These are phyloP conservation scores for Cynara cardunculus DNA, from an alignment of 129 eudicot genomes.

Conservation along the genomic window DNA sequence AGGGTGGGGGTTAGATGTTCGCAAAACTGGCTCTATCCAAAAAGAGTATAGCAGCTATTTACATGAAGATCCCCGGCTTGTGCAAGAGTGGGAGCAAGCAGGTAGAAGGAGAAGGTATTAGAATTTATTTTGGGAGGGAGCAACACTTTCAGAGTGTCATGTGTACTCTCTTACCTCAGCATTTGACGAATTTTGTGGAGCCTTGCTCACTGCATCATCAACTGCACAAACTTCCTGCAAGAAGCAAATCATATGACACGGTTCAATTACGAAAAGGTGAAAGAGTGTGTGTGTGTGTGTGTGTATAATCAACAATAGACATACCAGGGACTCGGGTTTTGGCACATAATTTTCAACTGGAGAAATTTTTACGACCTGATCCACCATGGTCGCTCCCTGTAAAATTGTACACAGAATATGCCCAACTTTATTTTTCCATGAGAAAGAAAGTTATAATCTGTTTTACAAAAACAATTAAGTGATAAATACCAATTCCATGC, in stretches of 20 bases:
- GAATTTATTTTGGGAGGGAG: background rate
- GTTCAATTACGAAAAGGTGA: background rate
- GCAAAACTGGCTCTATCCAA: background rate
- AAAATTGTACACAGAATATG: constrained; percentile 10
- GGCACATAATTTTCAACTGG: constrained; percentile 53
- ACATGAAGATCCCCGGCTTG: background rate
- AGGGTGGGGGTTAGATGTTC: background rate
- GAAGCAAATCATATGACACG: background rate
- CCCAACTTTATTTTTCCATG: background rate
- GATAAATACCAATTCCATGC: background rate
- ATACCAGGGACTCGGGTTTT: constrained; percentile 43
- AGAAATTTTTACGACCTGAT: constrained; percentile 58
- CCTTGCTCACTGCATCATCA: constrained; percentile 35
- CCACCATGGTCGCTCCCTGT: constrained; percentile 78
- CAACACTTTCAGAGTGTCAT: background rate
- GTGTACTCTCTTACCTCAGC: constrained; percentile 39
- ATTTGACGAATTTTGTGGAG: constrained; percentile 32
- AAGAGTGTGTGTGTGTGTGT: background rate
- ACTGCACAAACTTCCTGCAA: constrained; percentile 47
- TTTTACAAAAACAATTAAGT: background rate
- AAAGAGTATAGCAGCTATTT: background rate
- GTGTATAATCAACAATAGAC: background rate
- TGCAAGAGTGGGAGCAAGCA: background rate
- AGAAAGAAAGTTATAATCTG: background rate
- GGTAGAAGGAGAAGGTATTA: background rate